phyloP scores from a whole-genome alignment of 352 stramenopile genomes.

The Thalassiosira hispida region DNA sequence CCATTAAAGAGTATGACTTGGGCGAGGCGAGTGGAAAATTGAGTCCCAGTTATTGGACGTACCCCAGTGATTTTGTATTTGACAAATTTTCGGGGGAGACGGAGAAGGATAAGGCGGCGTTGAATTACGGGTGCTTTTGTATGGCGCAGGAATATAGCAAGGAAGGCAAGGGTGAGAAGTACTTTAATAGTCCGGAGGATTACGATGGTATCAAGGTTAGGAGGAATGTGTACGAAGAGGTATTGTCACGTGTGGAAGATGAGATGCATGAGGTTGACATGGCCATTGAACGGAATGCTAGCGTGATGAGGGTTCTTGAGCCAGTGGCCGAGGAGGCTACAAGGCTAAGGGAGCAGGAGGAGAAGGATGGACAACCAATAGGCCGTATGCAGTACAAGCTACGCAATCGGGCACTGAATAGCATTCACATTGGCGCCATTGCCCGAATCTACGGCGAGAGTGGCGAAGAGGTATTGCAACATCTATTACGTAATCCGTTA shows the following conservation, averaged over 20 bases:
- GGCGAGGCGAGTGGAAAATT: conserved; percentile 40
- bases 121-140: conserved; percentile 90
- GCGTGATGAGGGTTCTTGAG: conserved; percentile 94
- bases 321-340: conserved; percentile 88
- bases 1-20: conserved; percentile 68
- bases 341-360: conserved; percentile 74
- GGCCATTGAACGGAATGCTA: conserved; percentile 95
- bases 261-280: conserved; percentile 96
- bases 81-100: conserved; percentile 91
- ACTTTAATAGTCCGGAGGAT: conserved; percentile 55
- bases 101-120: conserved; percentile 68
- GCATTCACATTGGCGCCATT: conserved; percentile 97
- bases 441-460: conserved; percentile 93
- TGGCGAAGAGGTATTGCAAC: conserved; percentile 91
- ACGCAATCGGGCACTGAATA: conserved; percentile 89
- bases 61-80: conserved; percentile 91
- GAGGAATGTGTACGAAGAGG: conserved; percentile 93
- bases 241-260: conserved; percentile 95
- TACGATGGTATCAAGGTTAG: conserved; percentile 75
- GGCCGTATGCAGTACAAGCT: conserved; percentile 85
- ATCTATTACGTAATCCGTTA: conserved; percentile 95
- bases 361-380: conserved; percentile 86
- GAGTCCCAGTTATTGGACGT: conserved; percentile 95
- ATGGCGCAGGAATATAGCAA: conserved; percentile 87
- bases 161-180: conserved; percentile 89